Base-by-base conservation (phyloP, 2,329 filamentous ascomycete species). In the Microthyrium microscopicum region DNA sequence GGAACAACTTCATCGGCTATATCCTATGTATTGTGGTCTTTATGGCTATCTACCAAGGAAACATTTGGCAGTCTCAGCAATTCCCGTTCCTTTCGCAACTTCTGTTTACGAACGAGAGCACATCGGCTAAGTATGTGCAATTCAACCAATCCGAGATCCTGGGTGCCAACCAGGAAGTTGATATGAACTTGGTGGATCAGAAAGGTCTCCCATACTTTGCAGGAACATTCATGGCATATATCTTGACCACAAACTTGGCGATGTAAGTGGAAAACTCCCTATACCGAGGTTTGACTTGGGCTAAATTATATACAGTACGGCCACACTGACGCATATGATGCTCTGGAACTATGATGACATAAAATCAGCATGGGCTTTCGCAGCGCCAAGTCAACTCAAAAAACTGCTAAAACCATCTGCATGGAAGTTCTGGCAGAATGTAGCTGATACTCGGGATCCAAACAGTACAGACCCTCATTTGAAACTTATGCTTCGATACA, bases 381-480 rank as follows among this genome's bases (percentile, higher is more conserved):
- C 43, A 1, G 43, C 33, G 20, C 44, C 33, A 8, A 33, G 24
- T 7, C 48, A 46, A 29, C 36, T 46, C 2, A 39, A 39, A 16
- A 43, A 42, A 19, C 29, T 44, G 13, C 16, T 29, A 13, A 27
- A 24, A 4, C 33, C 38, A 6, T 37, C 33, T 5, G 45, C 43
- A 41, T 45, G 37, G 33, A 35, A 35, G 20, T 51, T 50, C 36
- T 52, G 45, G 46, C 32, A 41, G 25, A 41, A 44, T 20, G 41
- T 45, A 16, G 34, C 40, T 18, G 27, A 42, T 5, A 33, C 30
- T 6, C 41, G 44, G 5, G 37, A 39, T 4, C 31, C 45, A 8
- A n/a, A n/a, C n/a, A n/a, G n/a, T n/a, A n/a, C n/a, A n/a, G 49
- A 52, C 26, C 47, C 48, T 13, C 50, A 53, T 33, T 52, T 50